Evolutionary conservation across 2,329 filamentous ascomycete genomes (phyloP).

Genomic region (Aplosporella prunicola): DNA sequence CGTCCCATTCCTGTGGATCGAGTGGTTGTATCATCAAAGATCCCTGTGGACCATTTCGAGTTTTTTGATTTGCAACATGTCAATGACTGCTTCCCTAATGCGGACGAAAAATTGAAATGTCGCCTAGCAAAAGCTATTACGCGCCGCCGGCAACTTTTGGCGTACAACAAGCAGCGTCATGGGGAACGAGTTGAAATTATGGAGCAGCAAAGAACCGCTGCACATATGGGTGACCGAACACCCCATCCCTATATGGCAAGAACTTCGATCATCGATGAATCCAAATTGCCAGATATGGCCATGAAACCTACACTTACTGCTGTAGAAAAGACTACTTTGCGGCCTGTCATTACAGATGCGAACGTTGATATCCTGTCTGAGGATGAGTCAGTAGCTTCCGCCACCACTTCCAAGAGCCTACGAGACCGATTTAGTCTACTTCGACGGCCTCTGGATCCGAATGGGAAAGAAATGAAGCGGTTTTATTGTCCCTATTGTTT

Average conservation of each 20-base stretch:
- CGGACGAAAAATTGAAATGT: not conserved
- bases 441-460: too few relatives aligned
- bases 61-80: not conserved
- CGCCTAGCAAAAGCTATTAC: not conserved
- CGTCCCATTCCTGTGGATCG: not conserved
- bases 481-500: not conserved
- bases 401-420: too few relatives aligned
- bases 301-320: not conserved
- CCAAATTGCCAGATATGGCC: not conserved
- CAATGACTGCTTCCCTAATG: not conserved
- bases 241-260: too few relatives aligned
- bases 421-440: too few relatives aligned
- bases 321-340: not conserved
- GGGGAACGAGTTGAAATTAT: not conserved
- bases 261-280: not conserved
- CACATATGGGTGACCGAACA: too few relatives aligned
- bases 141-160: not conserved
- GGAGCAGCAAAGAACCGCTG: not conserved
- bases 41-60: not conserved
- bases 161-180: not conserved
- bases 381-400: too few relatives aligned
- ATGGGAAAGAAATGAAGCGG: too few relatives aligned
- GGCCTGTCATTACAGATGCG: not conserved
- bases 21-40: not conserved
- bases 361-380: too few relatives aligned